Base-by-base conservation (phyloP, 352 stramenopile species). In the Blastocystis sp. region DNA sequence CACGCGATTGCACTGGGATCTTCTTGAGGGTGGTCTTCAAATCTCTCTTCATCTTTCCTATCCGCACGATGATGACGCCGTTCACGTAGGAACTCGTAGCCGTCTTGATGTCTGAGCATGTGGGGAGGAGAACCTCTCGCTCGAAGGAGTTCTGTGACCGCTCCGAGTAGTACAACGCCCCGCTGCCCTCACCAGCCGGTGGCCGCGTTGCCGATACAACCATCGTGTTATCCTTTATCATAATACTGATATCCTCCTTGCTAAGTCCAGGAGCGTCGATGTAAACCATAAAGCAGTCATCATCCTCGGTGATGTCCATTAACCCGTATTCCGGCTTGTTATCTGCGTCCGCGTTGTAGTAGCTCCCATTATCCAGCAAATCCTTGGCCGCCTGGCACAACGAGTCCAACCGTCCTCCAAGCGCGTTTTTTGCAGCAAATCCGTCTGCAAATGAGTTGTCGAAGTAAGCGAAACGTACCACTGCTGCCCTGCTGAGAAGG, bases 211-310 rank as follows among this genome's bases (percentile, higher is more conserved):
- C 66, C n/a, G 34, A 41, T 28, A 77, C 45, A 53, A 53, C 17
- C 66, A 77, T 77, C 19, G 9, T 19, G 34, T 77, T 77, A 34
- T 41, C 41, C 3, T 77, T 34, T 7, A 77, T 53, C 52, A 17
- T 21, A 61, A 77, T 77, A 34, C 60, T 43, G 52, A 77, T 77
- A 60, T 77, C 41, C 14, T 53, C 34, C 38, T 77, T 77, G 5
- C 60, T 48, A 21, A 77, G 23, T 53, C 66, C 66, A 23, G 66
- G 66, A 77, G n/a, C 38, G 34, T 77, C 66, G 14, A 77, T n/a
- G 52, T 77, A 77, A 14, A 77, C 9, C 21, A 77, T 53, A 53
- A 77, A 77, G 3, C 19, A 19, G n/a, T 77, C 34, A 28, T 77
- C 66, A 19, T 48, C 45, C 19, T 77, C 66, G 45, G 38, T 77